Conservation (phyloP, 2,329 filamentous ascomycete genomes). For the Penicillium sp. region DNA sequence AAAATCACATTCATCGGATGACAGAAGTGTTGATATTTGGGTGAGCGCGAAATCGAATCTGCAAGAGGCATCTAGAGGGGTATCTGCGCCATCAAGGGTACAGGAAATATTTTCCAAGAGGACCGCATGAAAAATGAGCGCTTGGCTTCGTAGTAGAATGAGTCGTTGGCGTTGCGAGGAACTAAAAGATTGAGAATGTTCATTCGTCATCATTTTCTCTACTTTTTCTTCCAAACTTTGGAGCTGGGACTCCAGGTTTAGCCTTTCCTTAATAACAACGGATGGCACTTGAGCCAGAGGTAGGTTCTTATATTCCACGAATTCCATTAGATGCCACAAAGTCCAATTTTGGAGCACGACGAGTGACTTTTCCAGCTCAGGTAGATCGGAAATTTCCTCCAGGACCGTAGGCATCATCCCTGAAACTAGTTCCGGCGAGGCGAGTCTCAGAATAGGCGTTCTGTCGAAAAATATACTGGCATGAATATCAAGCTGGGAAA, state of each 20-base stretch:
- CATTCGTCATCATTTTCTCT: neutral
- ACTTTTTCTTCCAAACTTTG: neutral
- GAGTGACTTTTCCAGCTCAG: constrained; percentile 15
- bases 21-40: neutral
- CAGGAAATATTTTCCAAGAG: constrained; percentile 10
- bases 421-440: neutral
- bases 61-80: neutral
- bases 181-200: neutral
- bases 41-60: neutral
- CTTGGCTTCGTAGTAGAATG: constrained; percentile 14
- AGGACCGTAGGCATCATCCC: neutral
- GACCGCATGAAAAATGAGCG: constrained; percentile 13
- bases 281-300: constrained; percentile 4
- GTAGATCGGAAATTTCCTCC: constrained; percentile 1
- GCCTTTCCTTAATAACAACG: constrained; percentile 8
- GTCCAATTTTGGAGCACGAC: constrained; percentile 25
- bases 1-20: neutral
- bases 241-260: constrained; percentile 8
- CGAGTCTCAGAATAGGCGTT: constrained; percentile 12
- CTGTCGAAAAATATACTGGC: constrained; percentile 20
- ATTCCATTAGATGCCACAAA: constrained; percentile 17
- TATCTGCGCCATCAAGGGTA: neutral
- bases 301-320: constrained; percentile 8
- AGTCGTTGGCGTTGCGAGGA: neutral
- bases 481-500: constrained; percentile 23